Conservation (phyloP, 2,329 filamentous ascomycete species). For the Dactylellina cionopaga region DNA sequence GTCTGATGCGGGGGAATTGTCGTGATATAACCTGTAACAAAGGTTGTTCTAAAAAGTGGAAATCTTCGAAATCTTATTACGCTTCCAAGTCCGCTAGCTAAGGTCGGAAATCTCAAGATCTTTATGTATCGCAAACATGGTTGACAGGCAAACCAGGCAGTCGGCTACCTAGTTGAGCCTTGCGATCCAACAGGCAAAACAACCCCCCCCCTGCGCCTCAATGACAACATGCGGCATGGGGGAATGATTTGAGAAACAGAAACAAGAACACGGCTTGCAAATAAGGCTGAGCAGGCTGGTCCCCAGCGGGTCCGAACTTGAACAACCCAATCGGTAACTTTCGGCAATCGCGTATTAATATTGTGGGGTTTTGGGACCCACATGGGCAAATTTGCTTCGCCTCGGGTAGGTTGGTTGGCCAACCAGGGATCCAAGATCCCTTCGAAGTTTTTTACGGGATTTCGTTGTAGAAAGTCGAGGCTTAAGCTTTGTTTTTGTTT, state of each 20-base stretch:
- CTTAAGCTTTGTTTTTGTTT: no score
- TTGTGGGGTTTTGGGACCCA: no score
- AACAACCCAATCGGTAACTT: conserved; percentile 7
- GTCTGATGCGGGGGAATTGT: no score
- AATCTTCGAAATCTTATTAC: background rate
- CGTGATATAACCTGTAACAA: background rate
- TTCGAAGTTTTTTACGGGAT: no score
- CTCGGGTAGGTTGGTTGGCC: no score
- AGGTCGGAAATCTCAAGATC: background rate
- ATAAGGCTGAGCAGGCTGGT: conserved; percentile 11
- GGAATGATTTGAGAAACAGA: conserved; percentile 23
- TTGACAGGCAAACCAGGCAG: background rate
- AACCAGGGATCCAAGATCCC: no score
- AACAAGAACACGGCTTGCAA: conserved; percentile 2
- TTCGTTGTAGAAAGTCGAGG: no score
- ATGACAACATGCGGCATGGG: conserved; percentile 10
- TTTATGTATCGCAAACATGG: conserved; percentile 2
- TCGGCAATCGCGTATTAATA: conserved; percentile 12
- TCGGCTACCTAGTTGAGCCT: background rate
- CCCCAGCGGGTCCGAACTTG: background rate
- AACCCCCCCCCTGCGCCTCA: conserved; percentile 2
- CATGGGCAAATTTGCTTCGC: no score
- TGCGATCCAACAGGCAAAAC: background rate
- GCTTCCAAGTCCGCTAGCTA: background rate
- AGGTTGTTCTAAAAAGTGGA: background rate